These are phyloP conservation scores for Chrysoporthe deuterocubensis DNA, from an alignment of 2,329 filamentous ascomycete genomes.

Conservation along the genomic window DNA sequence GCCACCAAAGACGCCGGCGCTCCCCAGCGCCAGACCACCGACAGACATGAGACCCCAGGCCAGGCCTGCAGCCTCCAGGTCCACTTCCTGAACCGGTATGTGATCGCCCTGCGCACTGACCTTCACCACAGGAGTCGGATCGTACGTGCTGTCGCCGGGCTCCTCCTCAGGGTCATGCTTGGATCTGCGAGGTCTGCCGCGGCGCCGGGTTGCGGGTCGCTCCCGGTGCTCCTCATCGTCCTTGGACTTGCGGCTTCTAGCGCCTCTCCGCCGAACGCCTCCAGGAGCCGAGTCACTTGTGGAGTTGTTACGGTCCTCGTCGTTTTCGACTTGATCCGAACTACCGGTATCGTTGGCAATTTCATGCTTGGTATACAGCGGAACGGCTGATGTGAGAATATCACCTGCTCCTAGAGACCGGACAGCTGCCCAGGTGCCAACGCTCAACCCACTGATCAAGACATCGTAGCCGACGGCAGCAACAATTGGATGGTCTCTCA, in stretches of 20 bases:
- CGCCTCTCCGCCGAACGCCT: background rate
- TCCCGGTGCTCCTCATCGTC: conserved; percentile 22
- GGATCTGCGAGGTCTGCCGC: conserved; percentile 36
- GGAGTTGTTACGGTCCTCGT: conserved; percentile 31
- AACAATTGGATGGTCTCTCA: conserved; percentile 61
- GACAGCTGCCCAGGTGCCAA: conserved; percentile 63
- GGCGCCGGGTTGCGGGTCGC: conserved; percentile 29
- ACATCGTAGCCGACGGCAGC: conserved; percentile 63
- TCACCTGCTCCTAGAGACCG: conserved; percentile 54
- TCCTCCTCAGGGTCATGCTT: conserved; percentile 34
- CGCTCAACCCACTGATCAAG: conserved; percentile 55
- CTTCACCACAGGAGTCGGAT: conserved; percentile 41
- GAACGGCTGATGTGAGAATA: conserved; percentile 48
- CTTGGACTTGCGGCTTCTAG: conserved; percentile 9
- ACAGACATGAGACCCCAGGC: conserved; percentile 50
- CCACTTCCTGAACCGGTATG: conserved; percentile 44
- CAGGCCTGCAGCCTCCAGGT: conserved; percentile 52
- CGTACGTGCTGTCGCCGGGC: conserved; percentile 42
- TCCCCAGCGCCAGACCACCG: conserved; percentile 50
- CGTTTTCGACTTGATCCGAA: conserved; percentile 10
- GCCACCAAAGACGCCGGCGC: conserved; percentile 51
- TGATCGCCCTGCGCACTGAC: conserved; percentile 46
- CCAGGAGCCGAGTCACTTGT: background rate
- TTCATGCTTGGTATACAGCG: conserved; percentile 34
- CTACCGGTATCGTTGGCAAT: background rate